Base-by-base conservation (phyloP, 306 rosid genomes). In the Dalbergia cultrata region DNA sequence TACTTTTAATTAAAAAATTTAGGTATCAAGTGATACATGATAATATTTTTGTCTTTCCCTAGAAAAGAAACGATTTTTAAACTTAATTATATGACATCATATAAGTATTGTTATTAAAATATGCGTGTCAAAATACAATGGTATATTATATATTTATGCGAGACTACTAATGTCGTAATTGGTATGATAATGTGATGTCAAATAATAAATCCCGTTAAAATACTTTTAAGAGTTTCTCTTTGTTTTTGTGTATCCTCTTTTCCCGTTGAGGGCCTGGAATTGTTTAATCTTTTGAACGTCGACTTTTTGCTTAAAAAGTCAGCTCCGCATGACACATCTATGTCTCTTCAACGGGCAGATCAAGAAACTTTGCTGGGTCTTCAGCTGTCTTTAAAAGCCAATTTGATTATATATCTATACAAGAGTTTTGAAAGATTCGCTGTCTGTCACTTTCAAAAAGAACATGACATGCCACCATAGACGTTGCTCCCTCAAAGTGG, bases 301-400 rank as follows among this genome's bases (percentile, higher is more conserved):
- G 39, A 68, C 74, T 68, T 45, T 68, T 45, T 44, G 39, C 11
- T 18, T 6, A 19, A 41, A 66, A 77, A 66, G 35, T 10, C 58
- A 41, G 22, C 57, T 44, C 47, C 72, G 75, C 81, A 53, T 67
- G 19, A 19, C 72, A 62, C 9, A 22, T 16, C 26, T 13, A 5
- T 67, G 21, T 77, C 69, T 22, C 59, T 43, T 67, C 58, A 53
- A 22, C 52, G 43, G 72, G 44, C 54, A 57, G 78, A 57, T 78
- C 52, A 47, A 67, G 61, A 73, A 57, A 70, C 10, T 33, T 83
- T 78, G 33, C 26, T 72, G 16, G 65, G 72, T 67, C 76, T 78
- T 72, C 41, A 47, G 39, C 60, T 66, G 57, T 59, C 71, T 72
- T 66, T 72, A 60, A n/a, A 83, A 58, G 67, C 74, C 67, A 57